Evolutionary conservation across 2,329 filamentous ascomycete genomes (phyloP).

Genomic region (Aspergillus felis): DNA sequence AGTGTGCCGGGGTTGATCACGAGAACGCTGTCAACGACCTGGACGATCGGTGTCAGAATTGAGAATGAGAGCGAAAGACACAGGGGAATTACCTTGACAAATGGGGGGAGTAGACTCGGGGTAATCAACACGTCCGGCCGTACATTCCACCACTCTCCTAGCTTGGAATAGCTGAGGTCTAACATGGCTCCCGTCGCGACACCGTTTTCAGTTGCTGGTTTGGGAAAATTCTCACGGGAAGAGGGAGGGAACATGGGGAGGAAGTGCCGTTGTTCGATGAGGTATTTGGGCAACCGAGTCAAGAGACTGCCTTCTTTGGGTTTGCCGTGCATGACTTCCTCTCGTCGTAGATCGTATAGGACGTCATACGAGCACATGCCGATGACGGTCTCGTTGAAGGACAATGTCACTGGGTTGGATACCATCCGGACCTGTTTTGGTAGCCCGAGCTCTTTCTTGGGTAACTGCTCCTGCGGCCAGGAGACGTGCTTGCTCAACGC

Average conservation of each 20-base stretch:
- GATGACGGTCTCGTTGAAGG: slow-evolving; percentile 79
- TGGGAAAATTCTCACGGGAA: slow-evolving; percentile 63
- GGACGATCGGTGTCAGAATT: slow-evolving; percentile 3
- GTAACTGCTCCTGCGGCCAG: slow-evolving; percentile 75
- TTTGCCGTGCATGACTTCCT: slow-evolving; percentile 62
- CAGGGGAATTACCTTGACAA: slow-evolving; percentile 67
- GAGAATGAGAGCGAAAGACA: not conserved
- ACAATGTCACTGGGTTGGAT: slow-evolving; percentile 86
- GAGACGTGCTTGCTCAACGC: slow-evolving; percentile 77
- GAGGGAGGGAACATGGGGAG: slow-evolving; percentile 83
- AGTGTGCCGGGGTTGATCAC: slow-evolving; percentile 86
- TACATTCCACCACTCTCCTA: slow-evolving; percentile 86
- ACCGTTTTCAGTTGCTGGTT: slow-evolving; percentile 57
- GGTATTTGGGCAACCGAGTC: slow-evolving; percentile 66
- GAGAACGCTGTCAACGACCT: slow-evolving; percentile 88
- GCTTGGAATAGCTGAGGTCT: slow-evolving; percentile 77
- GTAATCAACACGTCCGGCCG: slow-evolving; percentile 79
- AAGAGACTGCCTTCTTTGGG: slow-evolving; percentile 59
- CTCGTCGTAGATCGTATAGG: slow-evolving; percentile 72
- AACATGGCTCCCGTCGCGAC: slow-evolving; percentile 70
- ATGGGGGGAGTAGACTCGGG: slow-evolving; percentile 78
- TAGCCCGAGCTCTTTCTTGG: slow-evolving; percentile 68
- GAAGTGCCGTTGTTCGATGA: slow-evolving; percentile 88
- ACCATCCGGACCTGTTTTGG: slow-evolving; percentile 73
- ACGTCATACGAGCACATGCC: slow-evolving; percentile 81